phyloP scores from a whole-genome alignment of 805 yeast genomes.

The Hanseniaspora occidentalis region DNA sequence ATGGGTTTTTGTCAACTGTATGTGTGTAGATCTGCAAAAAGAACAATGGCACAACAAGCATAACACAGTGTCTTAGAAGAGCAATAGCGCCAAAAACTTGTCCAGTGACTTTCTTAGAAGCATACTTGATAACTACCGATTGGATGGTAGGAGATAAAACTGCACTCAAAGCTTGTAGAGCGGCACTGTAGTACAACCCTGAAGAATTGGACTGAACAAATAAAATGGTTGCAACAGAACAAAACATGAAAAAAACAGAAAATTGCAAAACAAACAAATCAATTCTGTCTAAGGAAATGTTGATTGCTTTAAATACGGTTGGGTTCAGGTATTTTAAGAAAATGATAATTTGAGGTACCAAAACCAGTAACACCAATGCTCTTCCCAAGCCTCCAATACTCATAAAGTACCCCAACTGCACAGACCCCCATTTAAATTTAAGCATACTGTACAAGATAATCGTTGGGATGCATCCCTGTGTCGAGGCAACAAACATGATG shows the following conservation, averaged over 20 bases:
- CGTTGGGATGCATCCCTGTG: slow-evolving; percentile 30
- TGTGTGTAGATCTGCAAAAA: slow-evolving; percentile 36
- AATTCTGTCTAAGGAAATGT: slow-evolving; percentile 34
- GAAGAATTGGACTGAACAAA: slow-evolving; percentile 17
- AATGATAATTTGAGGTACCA: slow-evolving; percentile 38
- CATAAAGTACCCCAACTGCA: slow-evolving; percentile 41
- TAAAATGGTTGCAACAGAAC: slow-evolving; percentile 25
- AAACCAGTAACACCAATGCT: slow-evolving; percentile 34
- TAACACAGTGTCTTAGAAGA: slow-evolving; percentile 37
- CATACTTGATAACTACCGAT: slow-evolving; percentile 48
- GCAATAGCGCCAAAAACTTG: slow-evolving; percentile 65
- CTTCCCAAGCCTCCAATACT: slow-evolving; percentile 38
- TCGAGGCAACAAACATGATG: slow-evolving; percentile 27
- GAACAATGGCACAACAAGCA: slow-evolving; percentile 36
- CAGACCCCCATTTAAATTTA: slow-evolving; percentile 40
- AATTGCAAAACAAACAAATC: slow-evolving; percentile 30
- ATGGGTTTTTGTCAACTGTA: slow-evolving; percentile 30
- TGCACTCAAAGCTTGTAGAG: slow-evolving; percentile 36
- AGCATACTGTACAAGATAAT: slow-evolving; percentile 41
- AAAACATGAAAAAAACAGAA: slow-evolving; percentile 27
- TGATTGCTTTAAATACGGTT: slow-evolving; percentile 12
- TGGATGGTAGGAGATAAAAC: slow-evolving; percentile 46
- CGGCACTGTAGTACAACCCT: slow-evolving; percentile 17
- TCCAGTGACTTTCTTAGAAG: slow-evolving; percentile 47
- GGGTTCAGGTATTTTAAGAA: slow-evolving; percentile 14